phyloP scores from a whole-genome alignment of 345 rosid genomes.

The Reutealis trisperma region DNA sequence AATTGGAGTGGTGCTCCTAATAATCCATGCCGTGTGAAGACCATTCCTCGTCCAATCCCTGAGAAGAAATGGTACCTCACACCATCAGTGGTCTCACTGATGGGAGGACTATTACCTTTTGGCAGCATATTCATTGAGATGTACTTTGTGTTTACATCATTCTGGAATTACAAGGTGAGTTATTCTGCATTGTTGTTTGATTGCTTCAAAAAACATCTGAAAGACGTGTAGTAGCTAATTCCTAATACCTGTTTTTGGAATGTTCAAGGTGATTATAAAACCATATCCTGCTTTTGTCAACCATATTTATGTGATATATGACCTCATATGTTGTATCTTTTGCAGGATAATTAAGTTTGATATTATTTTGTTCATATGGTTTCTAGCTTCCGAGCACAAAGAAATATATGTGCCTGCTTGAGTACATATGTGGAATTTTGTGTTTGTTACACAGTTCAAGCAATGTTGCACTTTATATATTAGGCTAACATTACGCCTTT shows the following conservation, averaged over 20 bases:
- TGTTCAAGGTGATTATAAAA: neutral
- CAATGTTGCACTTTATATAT: neutral
- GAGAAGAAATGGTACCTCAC: constrained; percentile 97
- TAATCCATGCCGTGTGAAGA: constrained; percentile 95
- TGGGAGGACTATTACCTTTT: constrained; percentile 93
- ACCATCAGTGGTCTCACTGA: constrained; percentile 83
- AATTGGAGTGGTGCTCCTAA: constrained; percentile 96
- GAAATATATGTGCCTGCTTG: neutral
- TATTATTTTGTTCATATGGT: too few species aligned
- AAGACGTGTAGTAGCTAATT: neutral
- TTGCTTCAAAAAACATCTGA: neutral
- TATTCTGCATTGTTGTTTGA: neutral
- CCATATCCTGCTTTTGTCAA: neutral
- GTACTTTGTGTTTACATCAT: constrained; percentile 96
- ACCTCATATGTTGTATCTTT: neutral
- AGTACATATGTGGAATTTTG: neutral
- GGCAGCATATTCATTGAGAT: constrained; percentile 97
- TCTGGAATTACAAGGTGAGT: constrained; percentile 96
- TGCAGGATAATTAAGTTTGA: neutral
- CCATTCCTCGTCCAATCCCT: constrained; percentile 94
- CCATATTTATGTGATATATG: neutral
- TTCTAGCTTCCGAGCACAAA: too few species aligned
- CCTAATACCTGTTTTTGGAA: neutral
- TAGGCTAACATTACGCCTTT: neutral
- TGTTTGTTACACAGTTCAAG: neutral